A percentile compares a stretch with the other conserved stretches of the same genome.
Conservation (phyloP, 2,329 filamentous ascomycete species). For the Cercospora janseana region DNA sequence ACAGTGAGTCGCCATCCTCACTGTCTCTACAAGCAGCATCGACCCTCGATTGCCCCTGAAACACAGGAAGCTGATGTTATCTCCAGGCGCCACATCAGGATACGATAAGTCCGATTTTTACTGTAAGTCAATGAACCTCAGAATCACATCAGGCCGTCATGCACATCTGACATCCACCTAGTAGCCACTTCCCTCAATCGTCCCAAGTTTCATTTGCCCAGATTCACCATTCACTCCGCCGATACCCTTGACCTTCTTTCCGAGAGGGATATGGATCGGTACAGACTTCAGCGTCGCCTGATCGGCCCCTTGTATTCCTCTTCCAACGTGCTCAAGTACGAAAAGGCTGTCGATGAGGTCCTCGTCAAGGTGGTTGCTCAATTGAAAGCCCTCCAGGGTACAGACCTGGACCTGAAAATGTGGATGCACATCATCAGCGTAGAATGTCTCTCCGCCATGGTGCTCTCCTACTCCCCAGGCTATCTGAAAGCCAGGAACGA, state of each 20-base stretch:
- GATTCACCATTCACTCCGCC: constrained; percentile 10
- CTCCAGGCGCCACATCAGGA: constrained; percentile 12
- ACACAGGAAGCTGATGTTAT: background rate
- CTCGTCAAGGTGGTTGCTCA: constrained; percentile 17
- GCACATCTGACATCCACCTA: constrained; percentile 3
- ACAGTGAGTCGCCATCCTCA: constrained; percentile 11
- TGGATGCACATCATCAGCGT: constrained; percentile 27
- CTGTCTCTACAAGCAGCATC: no score
- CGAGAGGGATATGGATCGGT: constrained; percentile 21
- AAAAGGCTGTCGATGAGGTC: constrained; percentile 19
- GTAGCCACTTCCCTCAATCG: constrained; percentile 20
- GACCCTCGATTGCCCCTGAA: no score
- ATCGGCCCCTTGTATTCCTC: constrained; percentile 21
- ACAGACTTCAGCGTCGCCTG: constrained; percentile 21
- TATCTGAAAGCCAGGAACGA: constrained; percentile 20
- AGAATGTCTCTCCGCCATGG: constrained; percentile 20
- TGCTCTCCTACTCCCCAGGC: constrained; percentile 22
- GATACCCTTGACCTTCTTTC: constrained; percentile 23
- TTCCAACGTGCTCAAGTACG: constrained; percentile 19
- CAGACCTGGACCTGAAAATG: constrained; percentile 21
- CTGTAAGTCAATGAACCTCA: background rate
- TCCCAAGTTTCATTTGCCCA: constrained; percentile 11
- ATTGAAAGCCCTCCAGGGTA: constrained; percentile 6
- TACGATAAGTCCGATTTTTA: constrained; percentile 25
- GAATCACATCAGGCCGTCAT: background rate